These are phyloP conservation scores for Debaryomycetaceae sp. DNA, from an alignment of 1,139 yeast species.

Conservation along the genomic window DNA sequence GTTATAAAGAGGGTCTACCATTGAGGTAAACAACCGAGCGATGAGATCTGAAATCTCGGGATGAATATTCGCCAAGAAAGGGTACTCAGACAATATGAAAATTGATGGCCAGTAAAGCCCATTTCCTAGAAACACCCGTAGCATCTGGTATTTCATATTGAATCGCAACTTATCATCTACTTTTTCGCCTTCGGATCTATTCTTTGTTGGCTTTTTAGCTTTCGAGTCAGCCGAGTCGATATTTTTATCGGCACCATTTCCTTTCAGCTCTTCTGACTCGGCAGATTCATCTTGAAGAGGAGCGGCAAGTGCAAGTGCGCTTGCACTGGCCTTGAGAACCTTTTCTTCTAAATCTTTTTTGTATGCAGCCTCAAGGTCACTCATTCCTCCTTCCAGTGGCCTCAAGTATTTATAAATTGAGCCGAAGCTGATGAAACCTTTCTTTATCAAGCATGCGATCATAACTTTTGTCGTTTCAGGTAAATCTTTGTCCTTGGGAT, in stretches of 20 bases:
- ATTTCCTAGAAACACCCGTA: slow-evolving; percentile 52
- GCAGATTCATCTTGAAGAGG: slow-evolving; percentile 72
- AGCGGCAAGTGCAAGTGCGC: slow-evolving; percentile 85
- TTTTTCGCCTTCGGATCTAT: slow-evolving; percentile 7
- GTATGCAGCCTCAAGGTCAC: slow-evolving; percentile 40
- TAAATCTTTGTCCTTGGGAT: slow-evolving; percentile 27
- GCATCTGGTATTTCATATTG: slow-evolving; percentile 35
- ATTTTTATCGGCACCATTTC: slow-evolving; percentile 40
- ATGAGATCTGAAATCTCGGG: slow-evolving; percentile 50
- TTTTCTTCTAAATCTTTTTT: slow-evolving; percentile 56
- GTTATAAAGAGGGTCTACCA: slow-evolving; percentile 50
- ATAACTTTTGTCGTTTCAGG: slow-evolving; percentile 48
- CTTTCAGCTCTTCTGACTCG: slow-evolving; percentile 16
- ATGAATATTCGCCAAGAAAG: slow-evolving; percentile 58
- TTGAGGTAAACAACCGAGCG: slow-evolving; percentile 45
- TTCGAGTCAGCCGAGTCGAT: slow-evolving; percentile 13
- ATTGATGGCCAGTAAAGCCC: slow-evolving; percentile 68
- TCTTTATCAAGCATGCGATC: slow-evolving; percentile 58
- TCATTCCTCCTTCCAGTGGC: slow-evolving; percentile 44
- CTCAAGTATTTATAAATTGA: slow-evolving; percentile 55
- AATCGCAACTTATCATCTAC: slow-evolving; percentile 14
- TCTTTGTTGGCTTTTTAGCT: slow-evolving; percentile 6
- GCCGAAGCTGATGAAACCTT: slow-evolving; percentile 65
- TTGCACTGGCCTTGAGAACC: slow-evolving; percentile 63
- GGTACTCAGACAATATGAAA: slow-evolving; percentile 57